Percentiles rank a stretch among this genome's conserved stretches.
Evolutionary conservation across 257 asterid species (phyloP).

Genomic region (Craterostigma plantagineum): DNA sequence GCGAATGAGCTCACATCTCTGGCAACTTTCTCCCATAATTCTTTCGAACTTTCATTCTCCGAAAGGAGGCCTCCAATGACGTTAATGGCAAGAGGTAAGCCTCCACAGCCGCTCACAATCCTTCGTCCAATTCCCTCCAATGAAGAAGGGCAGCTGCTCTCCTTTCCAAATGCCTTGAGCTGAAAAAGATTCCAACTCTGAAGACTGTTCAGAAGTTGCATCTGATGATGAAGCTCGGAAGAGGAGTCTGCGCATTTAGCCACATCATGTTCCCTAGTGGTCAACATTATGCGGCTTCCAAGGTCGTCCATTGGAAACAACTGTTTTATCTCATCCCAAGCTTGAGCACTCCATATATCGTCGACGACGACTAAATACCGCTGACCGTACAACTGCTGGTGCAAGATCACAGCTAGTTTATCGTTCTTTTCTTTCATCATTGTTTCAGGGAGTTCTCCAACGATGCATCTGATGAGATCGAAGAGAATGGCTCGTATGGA

Average conservation of each 20-base stretch:
- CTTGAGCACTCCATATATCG: slow-evolving; percentile 16
- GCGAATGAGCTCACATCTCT: slow-evolving; percentile 12
- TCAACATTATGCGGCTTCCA: slow-evolving; percentile 22
- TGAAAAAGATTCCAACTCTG: slow-evolving; percentile 20
- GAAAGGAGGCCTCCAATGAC: slow-evolving; percentile 13
- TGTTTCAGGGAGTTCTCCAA: slow-evolving; percentile 10
- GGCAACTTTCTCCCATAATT: slow-evolving; percentile 12
- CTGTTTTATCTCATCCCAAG: slow-evolving; percentile 15
- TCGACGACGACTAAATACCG: slow-evolving; percentile 21
- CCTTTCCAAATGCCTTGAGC: slow-evolving; percentile 12
- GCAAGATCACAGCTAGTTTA: slow-evolving; percentile 12
- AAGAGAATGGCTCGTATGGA: slow-evolving; percentile 9
- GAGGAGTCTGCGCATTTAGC: slow-evolving; percentile 10
- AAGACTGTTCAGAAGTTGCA: slow-evolving; percentile 14
- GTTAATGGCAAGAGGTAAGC: slow-evolving; percentile 18
- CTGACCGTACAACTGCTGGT: slow-evolving; percentile 14
- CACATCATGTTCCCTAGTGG: slow-evolving; percentile 14
- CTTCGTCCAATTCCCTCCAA: slow-evolving; percentile 16
- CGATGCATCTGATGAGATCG: slow-evolving; percentile 9
- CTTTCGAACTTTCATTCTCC: slow-evolving; percentile 7
- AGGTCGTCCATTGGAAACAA: slow-evolving; percentile 20
- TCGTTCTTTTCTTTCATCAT: slow-evolving; percentile 6
- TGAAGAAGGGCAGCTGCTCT: slow-evolving; percentile 11
- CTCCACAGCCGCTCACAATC: slow-evolving; percentile 15
- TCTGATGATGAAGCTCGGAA: slow-evolving; percentile 11